Percentiles rank a stretch among this genome's conserved stretches.
These are phyloP conservation scores for Globisporangium carolinianum DNA, from an alignment of 352 stramenopile species.

Conservation along the genomic window DNA sequence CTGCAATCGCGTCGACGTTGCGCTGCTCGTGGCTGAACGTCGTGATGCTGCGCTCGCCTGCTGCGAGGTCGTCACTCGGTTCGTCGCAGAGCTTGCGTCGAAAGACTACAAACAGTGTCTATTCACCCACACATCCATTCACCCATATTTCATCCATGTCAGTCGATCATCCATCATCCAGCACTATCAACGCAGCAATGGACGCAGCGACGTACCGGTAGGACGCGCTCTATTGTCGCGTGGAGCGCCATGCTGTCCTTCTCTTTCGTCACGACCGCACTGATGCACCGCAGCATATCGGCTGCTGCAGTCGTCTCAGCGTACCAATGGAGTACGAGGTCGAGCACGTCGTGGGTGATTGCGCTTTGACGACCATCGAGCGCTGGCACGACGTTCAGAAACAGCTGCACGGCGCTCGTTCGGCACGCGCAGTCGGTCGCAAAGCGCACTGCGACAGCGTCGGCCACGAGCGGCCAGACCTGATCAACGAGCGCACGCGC, in stretches of 20 bases:
- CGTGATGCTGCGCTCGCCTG: conserved; percentile 23
- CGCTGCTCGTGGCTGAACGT: conserved; percentile 24
- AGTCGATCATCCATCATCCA: not conserved
- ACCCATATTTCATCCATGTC: not conserved
- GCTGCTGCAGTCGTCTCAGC: conserved; percentile 15
- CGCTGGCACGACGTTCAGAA: conserved; percentile 31
- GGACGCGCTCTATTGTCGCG: conserved; percentile 15
- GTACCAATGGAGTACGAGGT: conserved; percentile 39
- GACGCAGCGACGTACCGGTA: conserved; percentile 11
- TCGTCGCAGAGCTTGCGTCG: conserved; percentile 38
- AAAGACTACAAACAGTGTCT: conserved; percentile 22
- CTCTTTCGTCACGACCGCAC: conserved; percentile 30
- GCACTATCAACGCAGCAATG: not conserved
- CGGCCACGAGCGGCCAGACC: conserved; percentile 40
- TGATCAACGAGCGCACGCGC: conserved; percentile 28
- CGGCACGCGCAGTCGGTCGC: conserved; percentile 19
- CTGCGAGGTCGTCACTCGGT: conserved; percentile 8
- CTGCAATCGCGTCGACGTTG: conserved; percentile 28
- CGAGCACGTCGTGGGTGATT: conserved; percentile 37
- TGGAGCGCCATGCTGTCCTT: conserved; percentile 22
- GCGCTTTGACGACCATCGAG: conserved; percentile 11
- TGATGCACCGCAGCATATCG: conserved; percentile 38
- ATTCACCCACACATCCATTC: not conserved
- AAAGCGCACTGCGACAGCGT: conserved; percentile 31
- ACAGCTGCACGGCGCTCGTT: conserved; percentile 36